phyloP scores from a whole-genome alignment of 495 filamentous ascomycete species.

The Hypoxylon trugodes region DNA sequence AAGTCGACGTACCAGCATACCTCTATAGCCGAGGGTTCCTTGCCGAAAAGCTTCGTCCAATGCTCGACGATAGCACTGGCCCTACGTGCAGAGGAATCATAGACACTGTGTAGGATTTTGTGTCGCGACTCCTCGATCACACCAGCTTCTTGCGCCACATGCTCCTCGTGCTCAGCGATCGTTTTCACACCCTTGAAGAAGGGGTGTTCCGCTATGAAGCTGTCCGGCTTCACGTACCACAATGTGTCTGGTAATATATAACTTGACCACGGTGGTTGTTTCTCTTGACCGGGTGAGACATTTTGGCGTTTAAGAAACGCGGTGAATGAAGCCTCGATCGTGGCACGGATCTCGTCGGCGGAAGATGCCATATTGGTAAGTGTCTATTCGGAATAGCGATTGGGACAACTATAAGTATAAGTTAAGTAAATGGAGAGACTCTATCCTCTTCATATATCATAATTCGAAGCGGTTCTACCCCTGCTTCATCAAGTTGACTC shows the following conservation, averaged over 20 bases:
- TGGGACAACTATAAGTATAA: not conserved
- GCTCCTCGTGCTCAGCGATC: conserved; percentile 9
- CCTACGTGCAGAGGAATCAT: conserved; percentile 7
- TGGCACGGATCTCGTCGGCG: not conserved
- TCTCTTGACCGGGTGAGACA: not conserved
- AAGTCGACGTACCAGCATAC: conserved; percentile 18
- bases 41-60: not conserved
- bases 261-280: not conserved
- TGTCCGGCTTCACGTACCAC: not conserved
- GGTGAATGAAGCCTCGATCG: conserved; percentile 12
- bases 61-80: conserved; percentile 3
- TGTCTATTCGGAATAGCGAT: not conserved
- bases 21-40: conserved; percentile 1
- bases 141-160: not conserved
- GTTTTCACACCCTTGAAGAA: conserved; percentile 4
- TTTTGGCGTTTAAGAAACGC: not conserved
- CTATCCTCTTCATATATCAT: no score
- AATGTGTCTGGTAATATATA: not conserved
- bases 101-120: conserved; percentile 4
- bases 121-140: not conserved
- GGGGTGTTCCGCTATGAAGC: conserved; percentile 1
- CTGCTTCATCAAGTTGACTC: no score
- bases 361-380: conserved; percentile 17
- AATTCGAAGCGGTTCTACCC: no score
- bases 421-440: no score